phyloP scores from a whole-genome alignment of 2,329 filamentous ascomycete genomes.

The Cercospora janseana region DNA sequence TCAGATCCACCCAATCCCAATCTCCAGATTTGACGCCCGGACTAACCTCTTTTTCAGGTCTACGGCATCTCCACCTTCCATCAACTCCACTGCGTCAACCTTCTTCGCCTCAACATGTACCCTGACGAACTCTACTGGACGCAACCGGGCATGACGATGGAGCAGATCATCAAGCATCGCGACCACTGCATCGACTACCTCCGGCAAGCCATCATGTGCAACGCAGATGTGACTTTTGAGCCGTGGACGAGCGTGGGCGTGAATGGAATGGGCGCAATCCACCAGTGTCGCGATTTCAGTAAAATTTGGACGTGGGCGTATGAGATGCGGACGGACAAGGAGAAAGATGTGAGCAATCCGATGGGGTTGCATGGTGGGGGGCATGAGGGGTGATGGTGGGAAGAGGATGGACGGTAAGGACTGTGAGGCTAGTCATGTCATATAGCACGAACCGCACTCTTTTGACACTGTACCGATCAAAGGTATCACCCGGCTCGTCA shows the following conservation, averaged over 20 bases:
- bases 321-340: neutral
- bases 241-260: neutral
- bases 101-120: neutral
- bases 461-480: no score
- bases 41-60: neutral
- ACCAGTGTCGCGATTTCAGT: neutral
- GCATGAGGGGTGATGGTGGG: no score
- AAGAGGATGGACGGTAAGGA: no score
- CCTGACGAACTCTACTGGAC: neutral
- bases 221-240: conserved; percentile 12
- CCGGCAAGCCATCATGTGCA: conserved; percentile 13
- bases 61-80: neutral
- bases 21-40: neutral
- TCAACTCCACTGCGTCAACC: neutral
- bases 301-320: conserved; percentile 4
- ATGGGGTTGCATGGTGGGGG: no score
- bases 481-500: no score
- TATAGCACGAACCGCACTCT: no score
- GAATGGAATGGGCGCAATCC: neutral
- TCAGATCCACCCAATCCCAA: neutral
- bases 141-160: neutral
- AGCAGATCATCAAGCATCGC: neutral
- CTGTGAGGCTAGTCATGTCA: no score
- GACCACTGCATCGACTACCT: conserved; percentile 15
- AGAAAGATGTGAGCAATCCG: conserved; percentile 4